These are phyloP conservation scores for Diaporthe sp. DNA, from an alignment of 2,329 filamentous ascomycete genomes.

Conservation along the genomic window DNA sequence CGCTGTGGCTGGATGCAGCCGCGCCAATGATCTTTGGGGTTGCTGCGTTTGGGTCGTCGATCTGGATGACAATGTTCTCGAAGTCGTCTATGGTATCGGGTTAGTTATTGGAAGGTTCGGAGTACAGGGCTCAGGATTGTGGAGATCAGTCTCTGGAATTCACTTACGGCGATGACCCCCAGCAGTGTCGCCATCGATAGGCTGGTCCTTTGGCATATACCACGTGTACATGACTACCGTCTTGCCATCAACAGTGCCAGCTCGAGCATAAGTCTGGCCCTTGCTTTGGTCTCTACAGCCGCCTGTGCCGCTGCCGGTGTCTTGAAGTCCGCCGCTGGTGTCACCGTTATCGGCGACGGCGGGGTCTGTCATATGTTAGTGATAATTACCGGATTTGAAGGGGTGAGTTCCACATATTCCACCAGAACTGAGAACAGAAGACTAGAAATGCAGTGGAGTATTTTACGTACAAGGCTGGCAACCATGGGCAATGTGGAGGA, in stretches of 20 bases:
- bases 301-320: conserved; percentile 42
- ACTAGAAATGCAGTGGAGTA: background rate
- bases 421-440: too few species aligned
- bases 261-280: conserved; percentile 50
- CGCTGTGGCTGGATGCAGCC: conserved; percentile 49
- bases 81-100: conserved; percentile 43
- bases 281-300: conserved; percentile 43
- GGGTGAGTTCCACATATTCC: background rate
- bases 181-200: conserved; percentile 40
- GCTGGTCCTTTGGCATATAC: conserved; percentile 57
- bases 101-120: too few species aligned
- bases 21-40: conserved; percentile 43
- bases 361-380: background rate
- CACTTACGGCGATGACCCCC: conserved; percentile 45
- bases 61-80: conserved; percentile 47
- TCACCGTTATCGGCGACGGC: conserved; percentile 14
- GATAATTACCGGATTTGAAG: background rate
- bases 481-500: conserved; percentile 40
- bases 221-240: conserved; percentile 52
- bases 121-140: background rate
- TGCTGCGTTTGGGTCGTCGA: conserved; percentile 41
- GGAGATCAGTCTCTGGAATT: background rate
- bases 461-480: conserved; percentile 38
- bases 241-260: conserved; percentile 38
- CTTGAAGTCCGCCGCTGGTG: conserved; percentile 46